Percentiles rank a stretch among this genome's conserved stretches.
phyloP scores from a whole-genome alignment of 2,329 filamentous ascomycete genomes.

The Aspergillus eucalypticola region DNA sequence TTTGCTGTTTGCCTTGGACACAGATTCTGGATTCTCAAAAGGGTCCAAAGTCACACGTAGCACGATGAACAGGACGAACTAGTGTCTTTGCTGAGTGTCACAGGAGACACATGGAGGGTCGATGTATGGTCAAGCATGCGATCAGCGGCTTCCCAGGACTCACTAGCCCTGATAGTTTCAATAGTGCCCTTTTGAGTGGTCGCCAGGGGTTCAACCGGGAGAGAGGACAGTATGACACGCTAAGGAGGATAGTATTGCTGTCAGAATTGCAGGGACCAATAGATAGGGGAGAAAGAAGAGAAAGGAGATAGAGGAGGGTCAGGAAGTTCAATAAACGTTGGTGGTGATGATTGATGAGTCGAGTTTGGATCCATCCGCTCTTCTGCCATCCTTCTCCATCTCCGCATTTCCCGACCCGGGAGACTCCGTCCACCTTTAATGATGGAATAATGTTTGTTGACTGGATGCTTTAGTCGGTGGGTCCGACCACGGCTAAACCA shows the following conservation, averaged over 20 bases:
- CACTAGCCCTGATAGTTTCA: slow-evolving; percentile 16
- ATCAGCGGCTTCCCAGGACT: slow-evolving; percentile 15
- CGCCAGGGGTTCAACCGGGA: slow-evolving; percentile 12
- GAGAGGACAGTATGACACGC: too few species aligned
- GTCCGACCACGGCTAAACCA: slow-evolving; percentile 4
- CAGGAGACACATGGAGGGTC: slow-evolving; percentile 9
- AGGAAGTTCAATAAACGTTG: too few species aligned
- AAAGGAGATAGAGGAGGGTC: not conserved
- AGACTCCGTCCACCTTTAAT: too few species aligned
- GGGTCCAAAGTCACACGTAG: slow-evolving; percentile 6
- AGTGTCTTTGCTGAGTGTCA: slow-evolving; percentile 9
- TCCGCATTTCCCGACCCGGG: too few species aligned
- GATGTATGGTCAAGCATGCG: slow-evolving; percentile 14
- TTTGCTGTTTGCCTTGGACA: not conserved
- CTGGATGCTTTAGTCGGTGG: not conserved
- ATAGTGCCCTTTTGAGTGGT: slow-evolving; percentile 11
- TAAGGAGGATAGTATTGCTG: not conserved
- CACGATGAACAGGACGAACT: not conserved
- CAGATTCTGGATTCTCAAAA: not conserved
- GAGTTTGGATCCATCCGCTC: not conserved
- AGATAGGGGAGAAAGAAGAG: not conserved
- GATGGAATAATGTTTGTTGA: too few species aligned
- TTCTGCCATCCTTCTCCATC: too few species aligned
- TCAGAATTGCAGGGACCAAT: not conserved
- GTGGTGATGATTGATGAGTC: not conserved